Evolutionary conservation across 2,329 filamentous ascomycete species (phyloP), one percentile per base, ranked within the genome.

Genomic region (Cordyceps tenuipes): DNA sequence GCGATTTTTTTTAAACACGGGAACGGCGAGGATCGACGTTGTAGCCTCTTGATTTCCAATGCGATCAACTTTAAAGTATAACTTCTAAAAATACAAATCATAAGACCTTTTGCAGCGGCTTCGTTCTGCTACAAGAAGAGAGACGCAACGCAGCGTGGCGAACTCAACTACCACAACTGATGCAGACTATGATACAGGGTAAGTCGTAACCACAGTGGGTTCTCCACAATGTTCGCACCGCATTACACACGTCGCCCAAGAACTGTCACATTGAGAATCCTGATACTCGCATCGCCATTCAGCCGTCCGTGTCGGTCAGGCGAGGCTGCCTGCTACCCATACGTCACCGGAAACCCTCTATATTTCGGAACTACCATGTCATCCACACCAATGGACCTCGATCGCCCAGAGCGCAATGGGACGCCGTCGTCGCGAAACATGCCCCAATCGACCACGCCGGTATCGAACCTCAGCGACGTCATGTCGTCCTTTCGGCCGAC

Each of bases 401-500:
- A 85, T 63, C 71, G 72, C 29, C 70, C 72, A 31, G 73, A 74
- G 34, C 72, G 73, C 21, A 76, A 75, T 54, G 75, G 75, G 64
- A 68, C 73, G 8, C 34, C 34, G 3, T 36, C 8, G 65, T 74
- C 77, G 1, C 73, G 82, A 47, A 80, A 80, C 63, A 81, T 82
- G 55, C 76, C 78, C 9, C 76, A 82, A 21, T 77, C 76, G 12
- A 66, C 72, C 13, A 71, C 75, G 46, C 76, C 76, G 60, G 82
- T 81, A 6, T 84, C 87, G 13, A 89, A 89, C 69, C 82, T 96
- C 59, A 81, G 84, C 68, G 90, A 96, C 68, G 81, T 94, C 65
- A 87, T 96, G 66, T 79, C 83, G 43, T 85, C 81, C 59, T 96
- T 90, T 71, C 82, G 90, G 55, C 90, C 93, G 8, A 87, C 87